Evolutionary conservation across 2,329 filamentous ascomycete genomes (phyloP), one percentile per base, ranked within the genome.

Genomic region (Lachnellula arida): DNA sequence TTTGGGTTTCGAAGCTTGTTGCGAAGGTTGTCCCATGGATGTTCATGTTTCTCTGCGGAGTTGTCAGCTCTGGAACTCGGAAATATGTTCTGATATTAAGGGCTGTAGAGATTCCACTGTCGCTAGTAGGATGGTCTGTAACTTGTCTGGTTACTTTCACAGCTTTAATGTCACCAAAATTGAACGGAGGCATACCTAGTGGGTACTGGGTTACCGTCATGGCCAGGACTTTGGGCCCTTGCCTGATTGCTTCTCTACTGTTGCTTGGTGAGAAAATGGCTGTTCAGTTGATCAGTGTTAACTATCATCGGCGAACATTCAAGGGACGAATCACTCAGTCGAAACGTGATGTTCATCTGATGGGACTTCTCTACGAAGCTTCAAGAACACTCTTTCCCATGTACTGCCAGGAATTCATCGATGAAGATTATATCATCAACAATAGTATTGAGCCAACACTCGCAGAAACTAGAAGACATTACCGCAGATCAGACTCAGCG

Each of bases 391-490:
- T 97, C 52, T 97, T 97, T 68, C 93, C 93, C 37, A 86, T 91
- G 72, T 96, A 95, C 75, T 95, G 90, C 73, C 80, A 78, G 28
- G 91, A 96, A 66, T 97, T 97, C 65, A 80, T 81, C 32, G 88
- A 96, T 22, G 93, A 97, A 69, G 93, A 97, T 72, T 88, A 91
- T 68, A 79, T 90, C 66, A 96, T 97, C 70, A 88, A 89, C 14
- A 79, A 77, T 56, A 83, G 81, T 3, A 43, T 17, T 4, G 5
- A 25, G 23, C 23, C 23, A 25, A 25, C 23, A 25, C 5, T 25
- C 23, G 23, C 23, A 25, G 23, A 25, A 3, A 25, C 23, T 25
- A 25, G 23, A 25, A 25, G 23, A 25, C 23, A 25, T 25, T 25
- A 25, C 23, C 23, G 23, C 23, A 25, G 23, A 25, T 46, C 9